phyloP scores from a whole-genome alignment of 1,284 basidiomycete genomes.

The Somion occarium region DNA sequence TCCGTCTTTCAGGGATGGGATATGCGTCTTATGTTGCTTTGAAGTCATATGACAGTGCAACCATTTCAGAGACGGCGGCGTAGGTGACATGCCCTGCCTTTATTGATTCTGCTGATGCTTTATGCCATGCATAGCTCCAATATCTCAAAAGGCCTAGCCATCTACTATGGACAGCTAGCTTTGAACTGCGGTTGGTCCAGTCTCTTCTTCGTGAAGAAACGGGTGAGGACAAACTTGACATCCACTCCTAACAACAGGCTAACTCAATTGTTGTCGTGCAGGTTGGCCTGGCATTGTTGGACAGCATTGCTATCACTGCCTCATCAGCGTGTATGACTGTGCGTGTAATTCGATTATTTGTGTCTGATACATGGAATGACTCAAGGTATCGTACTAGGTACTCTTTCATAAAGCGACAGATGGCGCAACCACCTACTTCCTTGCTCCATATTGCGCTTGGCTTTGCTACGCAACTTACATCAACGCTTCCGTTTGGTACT shows the following conservation, averaged over 20 bases:
- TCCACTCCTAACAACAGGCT: background rate
- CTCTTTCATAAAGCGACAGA: slow-evolving; percentile 46
- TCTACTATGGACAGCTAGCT: slow-evolving; percentile 71
- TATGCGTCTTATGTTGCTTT: slow-evolving; percentile 69
- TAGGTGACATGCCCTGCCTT: no score
- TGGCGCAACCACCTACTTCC: slow-evolving; percentile 49
- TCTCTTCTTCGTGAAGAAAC: slow-evolving; percentile 61
- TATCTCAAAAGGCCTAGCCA: slow-evolving; percentile 44
- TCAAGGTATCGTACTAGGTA: slow-evolving; percentile 43
- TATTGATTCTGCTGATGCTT: no score
- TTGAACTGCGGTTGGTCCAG: slow-evolving; percentile 72
- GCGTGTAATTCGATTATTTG: slow-evolving; percentile 18
- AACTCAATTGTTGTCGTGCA: slow-evolving; percentile 19
- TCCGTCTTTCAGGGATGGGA: slow-evolving; percentile 49
- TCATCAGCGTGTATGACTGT: slow-evolving; percentile 65
- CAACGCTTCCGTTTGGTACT: slow-evolving; percentile 59
- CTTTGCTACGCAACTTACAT: slow-evolving; percentile 65
- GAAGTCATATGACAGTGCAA: slow-evolving; percentile 49
- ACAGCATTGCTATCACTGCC: slow-evolving; percentile 56
- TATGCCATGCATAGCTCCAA: slow-evolving; percentile 37
- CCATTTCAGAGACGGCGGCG: no score
- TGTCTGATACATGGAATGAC: background rate
- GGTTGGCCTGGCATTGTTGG: slow-evolving; percentile 54
- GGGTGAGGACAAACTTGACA: slow-evolving; percentile 28
- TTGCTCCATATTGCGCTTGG: slow-evolving; percentile 65